A percentile compares a stretch with the other conserved stretches of the same genome.
Evolutionary conservation across 345 rosid genomes (phyloP).

Genomic region (Chamaenerion angustifolium): DNA sequence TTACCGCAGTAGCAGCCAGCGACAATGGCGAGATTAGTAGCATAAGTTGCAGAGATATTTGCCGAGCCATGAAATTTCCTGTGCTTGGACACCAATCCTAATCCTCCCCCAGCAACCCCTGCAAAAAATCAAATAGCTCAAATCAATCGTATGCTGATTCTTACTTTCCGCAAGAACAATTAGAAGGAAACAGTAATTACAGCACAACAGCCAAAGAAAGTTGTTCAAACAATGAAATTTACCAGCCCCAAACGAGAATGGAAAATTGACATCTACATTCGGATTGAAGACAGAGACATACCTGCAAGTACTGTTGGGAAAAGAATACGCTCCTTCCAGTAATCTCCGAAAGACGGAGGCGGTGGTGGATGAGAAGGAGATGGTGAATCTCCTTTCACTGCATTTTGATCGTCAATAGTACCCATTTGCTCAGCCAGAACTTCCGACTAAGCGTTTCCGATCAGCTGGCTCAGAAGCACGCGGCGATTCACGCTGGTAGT

Average conservation of each 20-base stretch:
- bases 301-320: slow-evolving; percentile 60
- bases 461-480: too few relatives aligned
- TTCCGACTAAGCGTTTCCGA: too few relatives aligned
- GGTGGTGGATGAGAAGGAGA: slow-evolving; percentile 17
- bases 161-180: not conserved
- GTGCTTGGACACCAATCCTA: slow-evolving; percentile 52
- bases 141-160: not conserved
- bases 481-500: too few relatives aligned
- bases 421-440: slow-evolving; percentile 9
- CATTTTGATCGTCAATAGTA: slow-evolving; percentile 11
- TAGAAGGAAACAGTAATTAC: not conserved
- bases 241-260: not conserved
- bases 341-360: slow-evolving; percentile 20
- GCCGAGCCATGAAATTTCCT: slow-evolving; percentile 45
- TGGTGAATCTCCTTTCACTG: slow-evolving; percentile 10
- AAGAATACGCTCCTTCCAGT: slow-evolving; percentile 45
- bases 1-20: slow-evolving; percentile 73
- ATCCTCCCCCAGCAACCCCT: slow-evolving; percentile 62
- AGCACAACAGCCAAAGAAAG: not conserved
- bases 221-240: not conserved
- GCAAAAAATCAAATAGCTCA: slow-evolving; percentile 3
- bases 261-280: not conserved
- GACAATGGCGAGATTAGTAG: slow-evolving; percentile 58
- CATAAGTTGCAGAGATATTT: slow-evolving; percentile 45
- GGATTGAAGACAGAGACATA: slow-evolving; percentile 5